A percentile compares a stretch with the other conserved stretches of the same genome.
These are phyloP conservation scores for Aspergillus bertholletiae DNA, from an alignment of 495 filamentous ascomycete genomes.

Conservation along the genomic window DNA sequence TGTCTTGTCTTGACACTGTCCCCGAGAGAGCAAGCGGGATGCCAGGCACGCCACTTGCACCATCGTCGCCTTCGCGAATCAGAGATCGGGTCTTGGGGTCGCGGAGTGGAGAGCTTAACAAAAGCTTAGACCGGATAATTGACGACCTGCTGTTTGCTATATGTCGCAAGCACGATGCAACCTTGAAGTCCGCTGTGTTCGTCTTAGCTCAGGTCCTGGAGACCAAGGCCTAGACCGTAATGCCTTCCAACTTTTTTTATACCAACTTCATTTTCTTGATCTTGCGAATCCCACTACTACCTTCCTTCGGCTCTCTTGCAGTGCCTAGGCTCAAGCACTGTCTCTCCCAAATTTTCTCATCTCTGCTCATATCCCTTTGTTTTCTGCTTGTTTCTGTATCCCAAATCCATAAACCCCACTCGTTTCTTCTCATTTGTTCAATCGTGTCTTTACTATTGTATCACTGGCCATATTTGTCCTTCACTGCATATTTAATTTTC, in stretches of 20 bases:
- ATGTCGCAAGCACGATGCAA: constrained; percentile 33
- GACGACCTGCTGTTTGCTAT: constrained; percentile 41
- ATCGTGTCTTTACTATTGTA: background rate
- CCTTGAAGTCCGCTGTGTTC: constrained; percentile 38
- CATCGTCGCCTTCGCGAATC: constrained; percentile 23
- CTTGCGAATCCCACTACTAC: too few species aligned
- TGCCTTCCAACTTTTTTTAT: background rate
- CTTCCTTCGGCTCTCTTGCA: too few species aligned
- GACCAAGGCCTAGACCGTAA: constrained; percentile 20
- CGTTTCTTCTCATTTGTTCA: background rate
- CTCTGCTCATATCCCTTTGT: constrained; percentile 2
- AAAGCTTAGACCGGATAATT: constrained; percentile 37
- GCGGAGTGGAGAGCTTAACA: constrained; percentile 30
- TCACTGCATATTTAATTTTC: constrained; percentile 2
- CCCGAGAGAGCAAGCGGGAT: constrained; percentile 36
- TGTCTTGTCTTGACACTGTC: constrained; percentile 30
- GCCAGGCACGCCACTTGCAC: constrained; percentile 31
- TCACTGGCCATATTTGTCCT: background rate
- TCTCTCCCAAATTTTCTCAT: constrained; percentile 6
- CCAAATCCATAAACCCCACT: constrained; percentile 6
- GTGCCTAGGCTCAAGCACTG: too few species aligned
- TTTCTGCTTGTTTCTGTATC: constrained; percentile 6
- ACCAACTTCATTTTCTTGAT: too few species aligned
- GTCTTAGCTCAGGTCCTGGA: constrained; percentile 43
- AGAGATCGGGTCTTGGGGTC: constrained; percentile 31